Base-by-base conservation (phyloP, 768 basidiomycete species). In the Rhizopogon vinicolor region DNA sequence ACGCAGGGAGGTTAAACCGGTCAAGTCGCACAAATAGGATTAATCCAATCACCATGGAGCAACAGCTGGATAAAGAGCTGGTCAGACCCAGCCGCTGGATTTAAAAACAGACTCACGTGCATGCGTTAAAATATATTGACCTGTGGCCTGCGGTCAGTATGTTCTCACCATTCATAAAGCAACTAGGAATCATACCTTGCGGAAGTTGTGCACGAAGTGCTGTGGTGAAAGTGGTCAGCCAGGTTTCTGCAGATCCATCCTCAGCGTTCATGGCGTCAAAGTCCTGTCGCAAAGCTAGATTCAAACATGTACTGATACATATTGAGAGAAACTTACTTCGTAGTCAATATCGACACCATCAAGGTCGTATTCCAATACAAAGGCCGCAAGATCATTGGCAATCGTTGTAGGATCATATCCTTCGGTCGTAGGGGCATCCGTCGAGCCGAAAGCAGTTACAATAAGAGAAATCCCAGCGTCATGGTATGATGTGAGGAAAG, bases 301-400 rank as follows among this genome's bases (percentile, higher is more conserved):
- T 41, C n/a, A 48, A 31, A 46, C n/a, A 31, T 16, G 19, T 14
- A 42, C 7, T 28, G 39, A 54, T 49, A 53, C 14, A 45, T 41
- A 7, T 19, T 12, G 16, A 48, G 42, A 43, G 50, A 41, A 41
- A 51, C 54, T 16, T 37, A 76, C 77, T 72, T 85, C 87, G 62
- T 88, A 89, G 66, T 89, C 87, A 37, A 91, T 83, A 63, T 89
- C 87, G 25, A 87, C 80, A 46, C 87, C 87, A 60, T 89, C 87
- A 16, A 89, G 69, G 46, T 73, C 68, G 55, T 77, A 85, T 61
- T 81, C 60, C 55, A 78, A 81, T 8, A 89, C 87, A 74, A 77
- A 90, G 12, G 77, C 77, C 0, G 87, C 86, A 66, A 89, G 76
- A 2, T 78, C 80, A 57, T 83, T 80, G 1, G 88, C 88, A 14